phyloP scores from a whole-genome alignment of 768 basidiomycete species.

The Lactarius indigo region DNA sequence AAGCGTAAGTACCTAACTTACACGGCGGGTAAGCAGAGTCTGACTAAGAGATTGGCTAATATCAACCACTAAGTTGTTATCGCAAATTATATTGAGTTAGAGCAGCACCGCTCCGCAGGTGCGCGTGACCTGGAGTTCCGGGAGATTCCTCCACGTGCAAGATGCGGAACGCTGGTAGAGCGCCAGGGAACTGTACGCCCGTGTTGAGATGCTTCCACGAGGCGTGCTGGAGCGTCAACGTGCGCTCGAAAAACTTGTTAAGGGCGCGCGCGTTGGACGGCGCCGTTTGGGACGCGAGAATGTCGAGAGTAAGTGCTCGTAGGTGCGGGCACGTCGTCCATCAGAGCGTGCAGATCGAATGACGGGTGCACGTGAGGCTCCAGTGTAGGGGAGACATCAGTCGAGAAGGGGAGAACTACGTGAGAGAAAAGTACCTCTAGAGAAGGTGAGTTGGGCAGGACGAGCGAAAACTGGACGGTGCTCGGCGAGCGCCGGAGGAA shows the following conservation, averaged over 20 bases:
- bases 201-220: not conserved
- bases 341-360: not conserved
- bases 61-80: too few relatives aligned
- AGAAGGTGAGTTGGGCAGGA: not conserved
- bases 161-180: constrained; percentile 24
- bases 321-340: constrained; percentile 1
- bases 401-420: not conserved
- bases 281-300: not conserved
- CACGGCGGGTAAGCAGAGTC: too few relatives aligned
- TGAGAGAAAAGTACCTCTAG: constrained; percentile 13
- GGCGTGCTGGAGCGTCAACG: too few relatives aligned
- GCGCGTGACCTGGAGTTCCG: too few relatives aligned
- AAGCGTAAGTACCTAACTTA: too few relatives aligned
- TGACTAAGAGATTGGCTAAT: too few relatives aligned
- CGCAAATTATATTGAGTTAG: too few relatives aligned
- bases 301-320: not conserved
- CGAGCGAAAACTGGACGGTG: constrained; percentile 1
- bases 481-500: constrained; percentile 5
- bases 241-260: too few relatives aligned
- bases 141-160: constrained; percentile 1
- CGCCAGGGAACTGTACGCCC: not conserved
- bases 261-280: constrained; percentile 1
- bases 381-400: not conserved
- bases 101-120: too few relatives aligned
- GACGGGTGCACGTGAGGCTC: constrained; percentile 28